phyloP scores from a whole-genome alignment of 768 basidiomycete genomes.

The Pulveroboletus sp. region DNA sequence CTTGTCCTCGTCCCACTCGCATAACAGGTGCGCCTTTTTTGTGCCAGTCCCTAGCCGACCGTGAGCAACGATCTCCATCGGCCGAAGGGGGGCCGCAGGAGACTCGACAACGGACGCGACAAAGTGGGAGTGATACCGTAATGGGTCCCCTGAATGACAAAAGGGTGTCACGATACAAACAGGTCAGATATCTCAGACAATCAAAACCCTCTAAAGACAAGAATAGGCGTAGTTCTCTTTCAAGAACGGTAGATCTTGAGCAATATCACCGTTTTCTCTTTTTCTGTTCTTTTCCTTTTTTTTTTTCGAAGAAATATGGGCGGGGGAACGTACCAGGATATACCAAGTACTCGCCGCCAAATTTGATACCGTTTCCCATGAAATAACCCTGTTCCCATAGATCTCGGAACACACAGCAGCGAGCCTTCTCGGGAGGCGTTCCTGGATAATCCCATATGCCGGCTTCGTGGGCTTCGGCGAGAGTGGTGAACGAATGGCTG shows the following conservation, averaged over 20 bases:
- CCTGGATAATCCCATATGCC: constrained; percentile 77
- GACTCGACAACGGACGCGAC: constrained; percentile 76
- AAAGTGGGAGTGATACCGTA: constrained; percentile 97
- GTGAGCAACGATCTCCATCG: constrained; percentile 94
- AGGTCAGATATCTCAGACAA: constrained; percentile 8
- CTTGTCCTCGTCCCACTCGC: constrained; percentile 76
- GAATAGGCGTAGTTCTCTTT: neutral
- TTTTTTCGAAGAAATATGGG: neutral
- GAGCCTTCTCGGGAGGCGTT: constrained; percentile 60
- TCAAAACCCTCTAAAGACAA: neutral
- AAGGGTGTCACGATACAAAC: neutral
- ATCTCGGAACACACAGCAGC: constrained; percentile 74
- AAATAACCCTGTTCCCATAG: constrained; percentile 82
- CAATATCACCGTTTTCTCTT: too few species aligned
- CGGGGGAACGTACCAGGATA: constrained; percentile 72
- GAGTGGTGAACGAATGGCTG: constrained; percentile 43
- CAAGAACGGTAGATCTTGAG: neutral
- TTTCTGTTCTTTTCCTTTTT: neutral
- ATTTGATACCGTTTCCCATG: constrained; percentile 87
- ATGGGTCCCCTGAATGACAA: constrained; percentile 67
- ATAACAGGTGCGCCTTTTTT: constrained; percentile 91
- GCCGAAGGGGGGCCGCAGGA: constrained; percentile 53
- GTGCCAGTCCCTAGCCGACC: constrained; percentile 95
- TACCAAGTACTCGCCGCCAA: constrained; percentile 93
- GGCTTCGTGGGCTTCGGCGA: constrained; percentile 57